Evolutionary conservation across 2,329 filamentous ascomycete genomes (phyloP).

Genomic region (Pseudogymnoascus sp.): DNA sequence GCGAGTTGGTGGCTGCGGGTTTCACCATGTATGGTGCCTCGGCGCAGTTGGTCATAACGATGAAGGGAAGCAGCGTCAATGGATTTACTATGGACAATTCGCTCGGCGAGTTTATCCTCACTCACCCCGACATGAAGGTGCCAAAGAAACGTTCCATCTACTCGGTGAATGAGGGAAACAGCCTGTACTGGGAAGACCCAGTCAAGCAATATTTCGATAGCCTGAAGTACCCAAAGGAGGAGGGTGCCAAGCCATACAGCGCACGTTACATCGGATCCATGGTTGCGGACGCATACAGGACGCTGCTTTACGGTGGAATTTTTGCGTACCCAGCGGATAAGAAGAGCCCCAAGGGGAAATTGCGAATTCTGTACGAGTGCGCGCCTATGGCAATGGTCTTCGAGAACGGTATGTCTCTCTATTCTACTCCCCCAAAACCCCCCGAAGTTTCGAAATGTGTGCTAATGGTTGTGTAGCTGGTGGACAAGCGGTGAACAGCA

Average conservation of each 20-base stretch:
- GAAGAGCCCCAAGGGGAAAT: conserved; percentile 97
- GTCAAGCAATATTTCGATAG: conserved; percentile 84
- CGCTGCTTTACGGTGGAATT: conserved; percentile 87
- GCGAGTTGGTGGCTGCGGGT: conserved; percentile 85
- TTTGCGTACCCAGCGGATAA: conserved; percentile 97
- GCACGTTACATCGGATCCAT: conserved; percentile 94
- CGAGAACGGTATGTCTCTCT: conserved; percentile 70
- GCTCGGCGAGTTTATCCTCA: conserved; percentile 96
- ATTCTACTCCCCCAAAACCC: background rate
- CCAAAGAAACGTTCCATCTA: conserved; percentile 80
- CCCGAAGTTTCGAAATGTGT: background rate
- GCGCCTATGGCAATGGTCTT: conserved; percentile 99
- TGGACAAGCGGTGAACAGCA: conserved; percentile 83
- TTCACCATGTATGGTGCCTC: conserved; percentile 99
- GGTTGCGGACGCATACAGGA: conserved; percentile 97
- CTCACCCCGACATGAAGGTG: conserved; percentile 88
- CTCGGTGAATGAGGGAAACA: conserved; percentile 98
- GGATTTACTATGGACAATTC: conserved; percentile 97
- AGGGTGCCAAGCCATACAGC: conserved; percentile 81
- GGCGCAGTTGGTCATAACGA: conserved; percentile 91
- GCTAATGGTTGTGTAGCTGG: conserved; percentile 55
- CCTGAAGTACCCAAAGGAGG: conserved; percentile 68
- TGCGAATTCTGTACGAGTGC: conserved; percentile 95
- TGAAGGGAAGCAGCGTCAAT: conserved; percentile 87
- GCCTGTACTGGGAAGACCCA: conserved; percentile 85